Evolutionary conservation across 768 basidiomycete species (phyloP).

Genomic region (Auriculariales sp.): DNA sequence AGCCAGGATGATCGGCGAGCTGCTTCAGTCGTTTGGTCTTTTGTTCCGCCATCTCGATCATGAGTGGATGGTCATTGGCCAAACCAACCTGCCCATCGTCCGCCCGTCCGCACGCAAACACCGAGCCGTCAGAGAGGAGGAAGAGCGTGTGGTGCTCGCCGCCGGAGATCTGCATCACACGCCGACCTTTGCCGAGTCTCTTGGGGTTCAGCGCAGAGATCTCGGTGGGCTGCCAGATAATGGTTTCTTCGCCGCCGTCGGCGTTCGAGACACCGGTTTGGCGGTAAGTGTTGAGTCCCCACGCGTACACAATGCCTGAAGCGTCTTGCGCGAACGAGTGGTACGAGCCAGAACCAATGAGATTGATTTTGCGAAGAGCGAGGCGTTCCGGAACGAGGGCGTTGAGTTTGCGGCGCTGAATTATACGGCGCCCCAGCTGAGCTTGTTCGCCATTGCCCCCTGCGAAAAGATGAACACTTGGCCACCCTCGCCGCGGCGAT

Average conservation of each 20-base stretch:
- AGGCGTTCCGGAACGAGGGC: slow-evolving; percentile 28
- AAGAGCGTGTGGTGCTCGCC: slow-evolving; percentile 89
- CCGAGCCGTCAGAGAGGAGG: slow-evolving; percentile 66
- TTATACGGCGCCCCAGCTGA: slow-evolving; percentile 30
- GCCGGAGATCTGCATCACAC: slow-evolving; percentile 58
- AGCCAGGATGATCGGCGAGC: not conserved
- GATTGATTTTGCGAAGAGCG: slow-evolving; percentile 22
- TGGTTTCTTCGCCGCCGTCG: slow-evolving; percentile 30
- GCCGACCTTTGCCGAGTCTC: slow-evolving; percentile 38
- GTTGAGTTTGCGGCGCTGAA: slow-evolving; percentile 25
- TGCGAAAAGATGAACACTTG: no score
- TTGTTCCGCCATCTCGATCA: not conserved
- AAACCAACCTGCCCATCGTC: slow-evolving; percentile 75
- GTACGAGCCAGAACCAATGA: slow-evolving; percentile 27
- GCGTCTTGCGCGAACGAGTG: slow-evolving; percentile 31
- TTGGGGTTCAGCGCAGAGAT: slow-evolving; percentile 49
- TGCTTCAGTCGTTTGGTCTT: slow-evolving; percentile 1
- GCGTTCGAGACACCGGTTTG: slow-evolving; percentile 51
- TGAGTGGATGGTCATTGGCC: slow-evolving; percentile 18
- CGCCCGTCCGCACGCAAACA: slow-evolving; percentile 76
- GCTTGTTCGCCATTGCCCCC: slow-evolving; percentile 29
- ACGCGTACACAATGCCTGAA: slow-evolving; percentile 28
- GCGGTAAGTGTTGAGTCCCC: slow-evolving; percentile 31
- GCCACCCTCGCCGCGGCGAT: no score
- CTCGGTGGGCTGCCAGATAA: slow-evolving; percentile 48